phyloP scores from a whole-genome alignment of 768 basidiomycete species.

The Imleria badia region DNA sequence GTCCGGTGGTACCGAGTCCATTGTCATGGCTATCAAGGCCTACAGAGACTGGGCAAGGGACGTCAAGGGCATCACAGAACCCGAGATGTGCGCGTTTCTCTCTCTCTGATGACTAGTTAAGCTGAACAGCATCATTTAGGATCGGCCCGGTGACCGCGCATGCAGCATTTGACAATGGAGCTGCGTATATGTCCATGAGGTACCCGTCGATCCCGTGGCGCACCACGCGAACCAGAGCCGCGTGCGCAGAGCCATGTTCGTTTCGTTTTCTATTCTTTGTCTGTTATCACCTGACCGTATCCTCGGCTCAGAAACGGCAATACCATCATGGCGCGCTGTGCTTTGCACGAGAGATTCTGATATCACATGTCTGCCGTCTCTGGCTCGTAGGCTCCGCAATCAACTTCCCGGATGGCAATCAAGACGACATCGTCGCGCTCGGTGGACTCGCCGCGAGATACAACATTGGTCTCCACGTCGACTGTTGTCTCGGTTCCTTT shows the following conservation, averaged over 20 bases:
- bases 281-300: conserved; percentile 4
- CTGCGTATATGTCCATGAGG: conserved; percentile 81
- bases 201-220: conserved; percentile 77
- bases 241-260: conserved; percentile 87
- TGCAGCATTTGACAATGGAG: conserved; percentile 94
- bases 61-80: conserved; percentile 84
- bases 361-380: neutral
- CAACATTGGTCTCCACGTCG: conserved; percentile 88
- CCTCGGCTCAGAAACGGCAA: conserved; percentile 66
- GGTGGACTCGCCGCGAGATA: conserved; percentile 69
- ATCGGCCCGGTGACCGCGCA: conserved; percentile 84
- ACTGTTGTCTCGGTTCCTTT: conserved; percentile 93
- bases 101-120: neutral
- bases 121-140: conserved; percentile 39
- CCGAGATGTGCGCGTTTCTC: conserved; percentile 69
- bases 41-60: conserved; percentile 89
- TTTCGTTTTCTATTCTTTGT: conserved; percentile 6
- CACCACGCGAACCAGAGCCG: conserved; percentile 75
- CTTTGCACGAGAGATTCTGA: no score
- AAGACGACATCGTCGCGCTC: conserved; percentile 83
- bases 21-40: conserved; percentile 93
- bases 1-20: conserved; percentile 93
- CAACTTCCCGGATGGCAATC: conserved; percentile 84
- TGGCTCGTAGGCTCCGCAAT: conserved; percentile 84
- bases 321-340: conserved; percentile 91